phyloP scores from a whole-genome alignment of 768 basidiomycete species.

The Lactarius tabidus region DNA sequence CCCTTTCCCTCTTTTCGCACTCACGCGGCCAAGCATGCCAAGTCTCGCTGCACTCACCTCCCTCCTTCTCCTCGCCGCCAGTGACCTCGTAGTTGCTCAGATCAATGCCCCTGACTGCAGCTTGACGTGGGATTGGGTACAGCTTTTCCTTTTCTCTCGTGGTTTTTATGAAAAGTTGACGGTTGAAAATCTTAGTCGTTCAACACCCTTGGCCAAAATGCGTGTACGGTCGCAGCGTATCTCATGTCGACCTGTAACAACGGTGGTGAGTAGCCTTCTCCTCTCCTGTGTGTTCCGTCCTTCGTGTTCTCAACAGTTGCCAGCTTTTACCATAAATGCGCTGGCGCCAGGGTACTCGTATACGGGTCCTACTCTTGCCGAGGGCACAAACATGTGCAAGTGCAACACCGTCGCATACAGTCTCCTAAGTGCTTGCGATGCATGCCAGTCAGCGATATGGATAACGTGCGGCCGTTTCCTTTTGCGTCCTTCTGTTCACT shows the following conservation, averaged over 20 bases:
- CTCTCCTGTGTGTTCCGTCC: not conserved
- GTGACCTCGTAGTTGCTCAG: not conserved
- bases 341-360: constrained; percentile 5
- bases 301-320: not conserved
- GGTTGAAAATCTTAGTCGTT: not conserved
- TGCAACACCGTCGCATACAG: constrained; percentile 13
- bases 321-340: constrained; percentile 7
- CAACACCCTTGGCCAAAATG: constrained; percentile 12
- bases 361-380: not conserved
- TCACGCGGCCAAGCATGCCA: not conserved
- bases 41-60: not conserved
- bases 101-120: constrained; percentile 9
- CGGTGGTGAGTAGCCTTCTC: constrained; percentile 3
- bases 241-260: constrained; percentile 12
- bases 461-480: not conserved
- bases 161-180: not conserved
- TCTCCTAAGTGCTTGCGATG: constrained; percentile 20
- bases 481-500: too few relatives aligned
- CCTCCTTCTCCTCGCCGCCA: not conserved
- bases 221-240: constrained; percentile 8
- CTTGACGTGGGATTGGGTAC: constrained; percentile 6
- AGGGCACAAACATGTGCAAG: constrained; percentile 10
- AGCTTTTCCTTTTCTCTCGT: not conserved
- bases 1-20: not conserved
- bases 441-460: constrained; percentile 1